These are phyloP conservation scores for Apiotrichum sp. DNA, from an alignment of 1,284 basidiomycete genomes.

Conservation along the genomic window DNA sequence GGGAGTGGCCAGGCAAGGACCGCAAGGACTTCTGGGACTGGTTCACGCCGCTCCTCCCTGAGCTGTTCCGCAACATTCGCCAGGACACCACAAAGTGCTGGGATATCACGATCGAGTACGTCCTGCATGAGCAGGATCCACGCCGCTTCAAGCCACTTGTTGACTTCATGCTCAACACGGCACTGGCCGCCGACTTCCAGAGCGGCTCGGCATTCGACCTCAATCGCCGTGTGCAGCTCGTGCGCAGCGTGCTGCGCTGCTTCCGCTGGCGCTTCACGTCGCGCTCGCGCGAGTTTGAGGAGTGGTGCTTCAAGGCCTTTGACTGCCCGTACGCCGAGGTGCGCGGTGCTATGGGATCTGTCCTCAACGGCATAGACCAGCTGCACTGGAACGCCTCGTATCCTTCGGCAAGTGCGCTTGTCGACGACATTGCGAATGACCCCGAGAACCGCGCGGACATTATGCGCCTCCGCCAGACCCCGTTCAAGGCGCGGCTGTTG, in stretches of 20 bases:
- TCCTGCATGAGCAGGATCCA: constrained; percentile 72
- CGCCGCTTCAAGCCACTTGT: constrained; percentile 72
- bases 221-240: constrained; percentile 36
- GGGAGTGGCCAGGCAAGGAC: constrained; percentile 73
- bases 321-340: constrained; percentile 80
- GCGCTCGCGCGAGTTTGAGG: constrained; percentile 61
- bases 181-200: constrained; percentile 72
- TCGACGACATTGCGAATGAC: constrained; percentile 56
- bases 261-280: constrained; percentile 71
- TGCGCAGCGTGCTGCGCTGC: constrained; percentile 57
- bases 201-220: constrained; percentile 66
- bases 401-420: constrained; percentile 59
- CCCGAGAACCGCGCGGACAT: constrained; percentile 59
- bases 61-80: constrained; percentile 70
- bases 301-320: constrained; percentile 66
- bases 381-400: constrained; percentile 68
- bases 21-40: constrained; percentile 70
- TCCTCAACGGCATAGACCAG: constrained; percentile 62
- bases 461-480: constrained; percentile 61
- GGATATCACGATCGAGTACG: constrained; percentile 52
- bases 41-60: constrained; percentile 63
- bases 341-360: constrained; percentile 63
- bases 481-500: constrained; percentile 56
- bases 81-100: constrained; percentile 65
- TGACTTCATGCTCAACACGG: constrained; percentile 62